Base-by-base conservation (phyloP, 192 early-diverging fungal species). In the Geosiphon pyriformis region DNA sequence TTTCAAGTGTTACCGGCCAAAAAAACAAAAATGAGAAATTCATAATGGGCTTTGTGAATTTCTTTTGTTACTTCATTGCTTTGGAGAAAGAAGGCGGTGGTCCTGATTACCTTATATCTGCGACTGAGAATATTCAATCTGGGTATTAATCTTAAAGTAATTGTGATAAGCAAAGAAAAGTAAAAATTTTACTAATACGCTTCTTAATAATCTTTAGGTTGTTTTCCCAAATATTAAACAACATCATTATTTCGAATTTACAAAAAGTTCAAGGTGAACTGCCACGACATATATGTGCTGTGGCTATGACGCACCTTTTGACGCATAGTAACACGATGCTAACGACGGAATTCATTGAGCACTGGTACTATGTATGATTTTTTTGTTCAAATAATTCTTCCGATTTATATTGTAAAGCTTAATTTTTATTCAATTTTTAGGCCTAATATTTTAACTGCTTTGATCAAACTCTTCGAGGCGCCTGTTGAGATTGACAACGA, bases 11-110 rank as follows among this genome's bases (percentile, higher is more conserved):
- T 72, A n/a, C n/a, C n/a, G n/a, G n/a, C n/a, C n/a, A n/a, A n/a
- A n/a, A n/a, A n/a, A n/a, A n/a, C n/a, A 88, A 80, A 25, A 86
- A 79, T 26, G 82, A 87, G 33, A 82, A 81, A 60, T 90, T 88
- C 67, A 82, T 80, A 22, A 73, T 79, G 25, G 73, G 79, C 46
- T 88, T 94, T 70, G 74, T 90, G 59, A 77, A 87, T 33, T 90
- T 89, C 69, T 70, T 89, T 22, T 79, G 73, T 55, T 80, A 80
- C 35, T 83, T 88, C 63, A 77, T 91, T 69, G 71, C 85, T 7
- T 51, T 90, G 59, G 76, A 89, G 25, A 86, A 83, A 59, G 70
- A 80, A 11, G 84, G 80, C 3, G 77, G 83, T 51, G 76, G 77
- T 42, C 77, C 85, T 8, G 87, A 91, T 69, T 70, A 61, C 27